Conservation (phyloP, 352 stramenopile genomes). For the Phytophthora macrochlamydospora region DNA sequence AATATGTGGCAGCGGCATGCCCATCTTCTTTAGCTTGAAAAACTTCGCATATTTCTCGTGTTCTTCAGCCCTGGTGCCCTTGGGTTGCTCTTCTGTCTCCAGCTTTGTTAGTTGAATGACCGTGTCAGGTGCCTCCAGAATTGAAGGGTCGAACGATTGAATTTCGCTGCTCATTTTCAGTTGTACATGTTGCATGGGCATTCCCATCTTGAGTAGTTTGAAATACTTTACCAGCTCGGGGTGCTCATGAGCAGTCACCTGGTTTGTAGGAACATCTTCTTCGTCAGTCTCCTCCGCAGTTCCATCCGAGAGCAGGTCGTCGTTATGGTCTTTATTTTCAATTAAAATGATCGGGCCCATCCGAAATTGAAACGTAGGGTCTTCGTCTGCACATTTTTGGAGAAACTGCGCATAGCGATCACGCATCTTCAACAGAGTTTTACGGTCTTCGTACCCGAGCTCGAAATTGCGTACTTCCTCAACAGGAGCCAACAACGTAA, state of each 20-base stretch:
- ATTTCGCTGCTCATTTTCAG: slow-evolving; percentile 78
- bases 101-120: slow-evolving; percentile 90
- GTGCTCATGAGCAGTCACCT: slow-evolving; percentile 59
- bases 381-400: slow-evolving; percentile 69
- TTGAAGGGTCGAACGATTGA: slow-evolving; percentile 52
- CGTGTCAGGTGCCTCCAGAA: slow-evolving; percentile 70
- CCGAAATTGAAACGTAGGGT: slow-evolving; percentile 67
- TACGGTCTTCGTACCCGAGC: slow-evolving; percentile 83
- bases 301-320: slow-evolving; percentile 62
- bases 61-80: slow-evolving; percentile 59
- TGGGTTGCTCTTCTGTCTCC: slow-evolving; percentile 45
- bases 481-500: slow-evolving; percentile 73
- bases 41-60: slow-evolving; percentile 89
- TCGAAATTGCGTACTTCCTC: slow-evolving; percentile 84
- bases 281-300: slow-evolving; percentile 74
- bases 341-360: slow-evolving; percentile 83
- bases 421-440: slow-evolving; percentile 71
- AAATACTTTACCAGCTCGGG: slow-evolving; percentile 80
- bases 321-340: slow-evolving; percentile 64
- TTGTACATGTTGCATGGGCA: slow-evolving; percentile 70
- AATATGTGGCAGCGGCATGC: slow-evolving; percentile 92
- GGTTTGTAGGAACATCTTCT: slow-evolving; percentile 42
- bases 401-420: slow-evolving; percentile 82
- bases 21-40: slow-evolving; percentile 96
- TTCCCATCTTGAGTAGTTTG: slow-evolving; percentile 82